Evolutionary conservation across 2,329 filamentous ascomycete species (phyloP), one percentile per base, ranked within the genome.

Genomic region (Ceratocystis diversiconidia): DNA sequence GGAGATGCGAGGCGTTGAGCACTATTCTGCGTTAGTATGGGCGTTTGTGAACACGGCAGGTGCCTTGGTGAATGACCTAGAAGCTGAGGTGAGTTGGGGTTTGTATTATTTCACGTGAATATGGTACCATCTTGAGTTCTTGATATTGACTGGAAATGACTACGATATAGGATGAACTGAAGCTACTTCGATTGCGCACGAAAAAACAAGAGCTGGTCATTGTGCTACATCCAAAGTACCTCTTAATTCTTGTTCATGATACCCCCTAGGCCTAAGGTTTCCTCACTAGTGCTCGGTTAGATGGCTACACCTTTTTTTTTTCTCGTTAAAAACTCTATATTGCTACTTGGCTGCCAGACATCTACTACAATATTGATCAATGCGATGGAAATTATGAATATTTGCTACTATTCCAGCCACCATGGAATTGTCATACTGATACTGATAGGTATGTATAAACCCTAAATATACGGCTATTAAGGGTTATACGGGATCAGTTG

Each of bases 201-300:
- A 90, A 86, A 78, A 91, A 89, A 74, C 88, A 91, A 70, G 90
- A 95, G 74, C 77, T 94, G 68, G 87, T 94, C 67, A 89, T 94
- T 71, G 87, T 92, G 22, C 89, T 88, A 74, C 89, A 92, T 73
- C 72, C 82, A 50, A 91, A 89, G 72, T 95, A 89, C 74, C 78
- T 94, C 60, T 80, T 92, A 46, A 84, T 92, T 65, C 86, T 91
- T 46, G 82, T 92, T 65, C 89, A 92, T 75, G 89, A 92, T 73
- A 90, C 88, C n/a, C 86, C 88, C 48, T 81, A 84, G 7, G 85
- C 84, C 71, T 88, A 75, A 32, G 25, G 43, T 50, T 30, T 30
- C 19, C 19, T 62, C 17, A 30, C n/a, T 50, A 36, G 30, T 50
- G 19, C 55, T 28, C 17, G 22, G 8, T 52, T 28, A 52, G 19